Conservation (phyloP, 1,284 basidiomycete genomes). For the Phylloboletellus chloephorus region DNA sequence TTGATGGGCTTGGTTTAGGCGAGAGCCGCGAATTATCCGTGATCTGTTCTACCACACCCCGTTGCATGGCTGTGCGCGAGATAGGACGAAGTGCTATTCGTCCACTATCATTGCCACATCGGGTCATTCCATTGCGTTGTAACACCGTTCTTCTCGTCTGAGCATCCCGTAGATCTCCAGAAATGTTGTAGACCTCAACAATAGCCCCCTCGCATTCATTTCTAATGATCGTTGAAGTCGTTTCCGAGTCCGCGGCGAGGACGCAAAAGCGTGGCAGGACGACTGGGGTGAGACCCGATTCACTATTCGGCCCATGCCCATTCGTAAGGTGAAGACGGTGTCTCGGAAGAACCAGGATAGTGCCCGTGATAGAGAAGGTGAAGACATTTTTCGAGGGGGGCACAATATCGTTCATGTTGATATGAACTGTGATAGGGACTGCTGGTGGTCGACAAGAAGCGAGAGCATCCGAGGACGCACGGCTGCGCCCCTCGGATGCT, state of each 20-base stretch:
- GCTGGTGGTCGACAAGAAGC: slow-evolving; percentile 20
- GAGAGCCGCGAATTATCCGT: slow-evolving; percentile 24
- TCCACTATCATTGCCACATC: slow-evolving; percentile 53
- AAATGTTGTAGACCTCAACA: slow-evolving; percentile 58
- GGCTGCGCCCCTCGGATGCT: slow-evolving; percentile 34
- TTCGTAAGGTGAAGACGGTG: slow-evolving; percentile 23
- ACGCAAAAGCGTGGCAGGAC: slow-evolving; percentile 64
- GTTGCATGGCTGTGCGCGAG: slow-evolving; percentile 27
- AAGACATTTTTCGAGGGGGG: slow-evolving; percentile 58
- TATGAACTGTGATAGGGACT: slow-evolving; percentile 49
- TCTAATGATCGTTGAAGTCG: slow-evolving; percentile 47
- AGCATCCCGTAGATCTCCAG: slow-evolving; percentile 51
- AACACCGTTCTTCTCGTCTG: slow-evolving; percentile 58
- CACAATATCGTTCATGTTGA: slow-evolving; percentile 74
- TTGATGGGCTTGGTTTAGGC: slow-evolving; percentile 32
- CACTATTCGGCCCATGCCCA: slow-evolving; percentile 28
- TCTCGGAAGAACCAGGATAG: slow-evolving; percentile 53
- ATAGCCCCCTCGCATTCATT: slow-evolving; percentile 48
- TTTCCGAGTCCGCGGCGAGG: slow-evolving; percentile 57
- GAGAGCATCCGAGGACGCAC: slow-evolving; percentile 24
- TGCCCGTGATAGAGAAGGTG: slow-evolving; percentile 60
- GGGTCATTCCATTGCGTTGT: slow-evolving; percentile 51
- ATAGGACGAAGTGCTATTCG: slow-evolving; percentile 48
- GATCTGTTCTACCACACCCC: slow-evolving; percentile 20
- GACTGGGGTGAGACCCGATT: slow-evolving; percentile 42